Base-by-base conservation (phyloP, 1,284 basidiomycete genomes). In the Flammula alnicola region DNA sequence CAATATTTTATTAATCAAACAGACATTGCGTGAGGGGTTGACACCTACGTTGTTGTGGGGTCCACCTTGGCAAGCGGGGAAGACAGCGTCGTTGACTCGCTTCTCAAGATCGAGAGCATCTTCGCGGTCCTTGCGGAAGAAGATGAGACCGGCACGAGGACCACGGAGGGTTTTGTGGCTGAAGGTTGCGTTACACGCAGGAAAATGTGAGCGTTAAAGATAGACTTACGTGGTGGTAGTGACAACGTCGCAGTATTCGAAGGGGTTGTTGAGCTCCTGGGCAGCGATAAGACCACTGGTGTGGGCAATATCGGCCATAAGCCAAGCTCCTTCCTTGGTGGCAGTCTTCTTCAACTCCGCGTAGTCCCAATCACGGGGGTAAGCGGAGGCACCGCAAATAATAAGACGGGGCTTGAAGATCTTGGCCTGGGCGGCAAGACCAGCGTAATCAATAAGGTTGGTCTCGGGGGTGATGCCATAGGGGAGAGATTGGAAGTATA, bases 31-130 rank as follows among this genome's bases (percentile, higher is more conserved):
- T 17, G 42, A 17, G n/a, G 10, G n/a, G n/a, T n/a, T n/a, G n/a
- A n/a, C n/a, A 71, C 82, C 49, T 57, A 91, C 88, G 79, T 98
- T 96, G 81, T 99, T 99, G 82, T 99, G 97, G 42, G 97, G 97
- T 44, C 97, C 97, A 76, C 97, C 97, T 78, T 99, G 97, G 84
- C 96, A 99, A 37, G 97, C 97, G 50, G 97, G 97, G 88, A 99
- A 99, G 61, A 99, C 97, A 56, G 97, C 95, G 39, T 95, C 93
- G 72, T 99, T 99, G 66, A 99, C 88, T 49, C 94, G 90, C 72
- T 91, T 91, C 82, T 99, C 96, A 47, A 99, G 83, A 65, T 98
- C 91, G 63, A 80, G 69, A 26, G 80, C 72, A 51, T 81, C 83
- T 57, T 92, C 85, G 62, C 87, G 85, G 72, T 98, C 95, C 77